Evolutionary conservation across 2,329 filamentous ascomycete genomes (phyloP).

Genomic region (Diplodia intermedia): DNA sequence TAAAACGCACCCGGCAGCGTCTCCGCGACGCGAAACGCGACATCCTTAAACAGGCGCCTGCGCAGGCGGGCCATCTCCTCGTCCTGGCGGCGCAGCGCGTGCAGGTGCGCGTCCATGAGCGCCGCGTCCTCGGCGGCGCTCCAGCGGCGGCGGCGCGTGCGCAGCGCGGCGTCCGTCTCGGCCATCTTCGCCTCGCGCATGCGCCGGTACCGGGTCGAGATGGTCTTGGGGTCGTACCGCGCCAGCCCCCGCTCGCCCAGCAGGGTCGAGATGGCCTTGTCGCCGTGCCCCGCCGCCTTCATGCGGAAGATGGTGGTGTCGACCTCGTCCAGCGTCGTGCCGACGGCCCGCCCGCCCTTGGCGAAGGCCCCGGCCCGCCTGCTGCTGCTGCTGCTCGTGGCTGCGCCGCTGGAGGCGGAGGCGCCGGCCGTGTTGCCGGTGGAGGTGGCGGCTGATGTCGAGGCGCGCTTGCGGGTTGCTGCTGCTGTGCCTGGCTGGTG

Average conservation of each 20-base stretch:
- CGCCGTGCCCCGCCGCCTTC: slow-evolving; percentile 52
- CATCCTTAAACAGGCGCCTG: not conserved
- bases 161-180: slow-evolving; percentile 54
- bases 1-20: not conserved
- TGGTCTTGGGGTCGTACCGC: slow-evolving; percentile 55
- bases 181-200: slow-evolving; percentile 53
- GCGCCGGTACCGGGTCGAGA: slow-evolving; percentile 56
- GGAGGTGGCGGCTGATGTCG: not conserved
- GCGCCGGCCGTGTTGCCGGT: not conserved
- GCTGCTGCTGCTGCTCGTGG: not conserved
- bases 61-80: not conserved
- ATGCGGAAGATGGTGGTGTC: slow-evolving; percentile 56
- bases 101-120: slow-evolving; percentile 51
- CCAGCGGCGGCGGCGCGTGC: slow-evolving; percentile 59
- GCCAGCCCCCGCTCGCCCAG: slow-evolving; percentile 52
- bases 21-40: not conserved
- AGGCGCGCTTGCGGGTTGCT: not conserved
- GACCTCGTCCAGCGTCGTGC: slow-evolving; percentile 51
- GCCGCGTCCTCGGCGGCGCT: slow-evolving; percentile 56
- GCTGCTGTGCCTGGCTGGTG: not conserved
- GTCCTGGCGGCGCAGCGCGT: slow-evolving; percentile 48
- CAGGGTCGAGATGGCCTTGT: slow-evolving; percentile 53
- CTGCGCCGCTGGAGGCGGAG: not conserved
- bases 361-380: not conserved
- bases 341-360: slow-evolving; percentile 22